Evolutionary conservation across 2,329 filamentous ascomycete species (phyloP).

Genomic region (Apiospora kogelbergensis): DNA sequence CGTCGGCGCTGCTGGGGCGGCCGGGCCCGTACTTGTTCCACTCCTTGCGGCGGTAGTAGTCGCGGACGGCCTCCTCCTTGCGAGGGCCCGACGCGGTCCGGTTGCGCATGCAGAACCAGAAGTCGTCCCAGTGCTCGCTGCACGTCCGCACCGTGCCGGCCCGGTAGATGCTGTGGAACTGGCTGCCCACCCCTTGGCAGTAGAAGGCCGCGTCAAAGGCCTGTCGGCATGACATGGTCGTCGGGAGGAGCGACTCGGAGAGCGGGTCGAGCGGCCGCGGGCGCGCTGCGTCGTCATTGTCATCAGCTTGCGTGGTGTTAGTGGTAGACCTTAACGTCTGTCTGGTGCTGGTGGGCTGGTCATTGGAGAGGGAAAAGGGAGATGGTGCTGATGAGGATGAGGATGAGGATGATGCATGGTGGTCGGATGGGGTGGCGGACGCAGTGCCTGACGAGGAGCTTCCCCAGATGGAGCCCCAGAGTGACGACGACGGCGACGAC

Average conservation of each 20-base stretch:
- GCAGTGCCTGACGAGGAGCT: slow-evolving; percentile 26
- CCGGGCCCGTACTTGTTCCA: slow-evolving; percentile 63
- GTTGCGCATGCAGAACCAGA: slow-evolving; percentile 96
- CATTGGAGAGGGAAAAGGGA: slow-evolving; percentile 32
- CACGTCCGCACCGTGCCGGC: slow-evolving; percentile 77
- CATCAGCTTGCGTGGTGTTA: slow-evolving; percentile 14
- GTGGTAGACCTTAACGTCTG: slow-evolving; percentile 11
- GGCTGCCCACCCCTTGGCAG: slow-evolving; percentile 87
- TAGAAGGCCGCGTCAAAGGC: slow-evolving; percentile 94
- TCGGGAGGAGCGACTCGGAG: slow-evolving; percentile 72
- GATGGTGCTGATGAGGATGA: slow-evolving; percentile 19
- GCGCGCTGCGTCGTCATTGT: background rate
- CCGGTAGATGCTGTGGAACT: slow-evolving; percentile 90
- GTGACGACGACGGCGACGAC: slow-evolving; percentile 15
- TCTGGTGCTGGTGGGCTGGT: slow-evolving; percentile 10
- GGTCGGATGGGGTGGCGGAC: slow-evolving; percentile 12
- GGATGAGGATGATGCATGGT: slow-evolving; percentile 13
- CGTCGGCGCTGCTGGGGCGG: slow-evolving; percentile 76
- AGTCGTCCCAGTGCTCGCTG: slow-evolving; percentile 85
- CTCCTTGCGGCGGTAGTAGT: slow-evolving; percentile 68
- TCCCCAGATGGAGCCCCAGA: slow-evolving; percentile 28
- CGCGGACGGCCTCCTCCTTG: slow-evolving; percentile 61
- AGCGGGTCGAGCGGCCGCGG: slow-evolving; percentile 40
- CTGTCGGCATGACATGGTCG: slow-evolving; percentile 82
- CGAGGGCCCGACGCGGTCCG: slow-evolving; percentile 60